phyloP scores from a whole-genome alignment of 78 protist genomes.

The Dictyostelium brefeldianum region DNA sequence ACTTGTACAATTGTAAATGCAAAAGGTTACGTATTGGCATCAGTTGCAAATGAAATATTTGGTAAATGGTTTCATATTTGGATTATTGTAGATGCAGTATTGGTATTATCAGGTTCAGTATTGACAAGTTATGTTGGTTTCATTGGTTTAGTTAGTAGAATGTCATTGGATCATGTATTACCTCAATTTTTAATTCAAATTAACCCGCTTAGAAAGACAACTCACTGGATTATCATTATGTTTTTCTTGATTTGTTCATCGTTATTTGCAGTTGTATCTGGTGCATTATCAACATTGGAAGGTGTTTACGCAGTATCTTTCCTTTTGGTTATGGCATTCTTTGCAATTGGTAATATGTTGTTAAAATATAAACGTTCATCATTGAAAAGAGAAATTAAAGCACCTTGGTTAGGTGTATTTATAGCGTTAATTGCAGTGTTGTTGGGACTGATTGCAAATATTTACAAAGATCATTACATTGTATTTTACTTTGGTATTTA shows the following conservation, averaged over 20 bases:
- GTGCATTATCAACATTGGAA: constrained; percentile 29
- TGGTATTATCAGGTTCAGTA: constrained; percentile 92
- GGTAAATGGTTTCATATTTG: constrained; percentile 78
- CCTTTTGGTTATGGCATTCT: constrained; percentile 89
- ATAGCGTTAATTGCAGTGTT: constrained; percentile 46
- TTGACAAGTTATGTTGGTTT: constrained; percentile 89
- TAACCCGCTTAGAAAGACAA: constrained; percentile 78
- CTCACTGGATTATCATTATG: constrained; percentile 82
- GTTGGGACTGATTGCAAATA: constrained; percentile 71
- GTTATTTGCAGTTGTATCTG: constrained; percentile 67
- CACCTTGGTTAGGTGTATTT: constrained; percentile 70
- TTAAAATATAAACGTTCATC: constrained; percentile 88
- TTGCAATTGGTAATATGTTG: constrained; percentile 89
- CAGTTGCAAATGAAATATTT: neutral
- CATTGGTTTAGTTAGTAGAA: constrained; percentile 88
- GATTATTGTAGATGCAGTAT: constrained; percentile 83
- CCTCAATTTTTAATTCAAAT: constrained; percentile 82
- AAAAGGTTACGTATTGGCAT: constrained; percentile 25
- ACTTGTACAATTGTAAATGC: constrained; percentile 30
- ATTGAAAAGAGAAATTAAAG: constrained; percentile 54
- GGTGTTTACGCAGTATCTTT: constrained; percentile 91
- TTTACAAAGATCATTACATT: constrained; percentile 32
- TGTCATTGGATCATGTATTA: constrained; percentile 90
- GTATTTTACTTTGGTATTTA: constrained; percentile 82
- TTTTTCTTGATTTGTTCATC: constrained; percentile 87